Conservation (phyloP, 257 asterid genomes). For the Leonotis leonurus region DNA sequence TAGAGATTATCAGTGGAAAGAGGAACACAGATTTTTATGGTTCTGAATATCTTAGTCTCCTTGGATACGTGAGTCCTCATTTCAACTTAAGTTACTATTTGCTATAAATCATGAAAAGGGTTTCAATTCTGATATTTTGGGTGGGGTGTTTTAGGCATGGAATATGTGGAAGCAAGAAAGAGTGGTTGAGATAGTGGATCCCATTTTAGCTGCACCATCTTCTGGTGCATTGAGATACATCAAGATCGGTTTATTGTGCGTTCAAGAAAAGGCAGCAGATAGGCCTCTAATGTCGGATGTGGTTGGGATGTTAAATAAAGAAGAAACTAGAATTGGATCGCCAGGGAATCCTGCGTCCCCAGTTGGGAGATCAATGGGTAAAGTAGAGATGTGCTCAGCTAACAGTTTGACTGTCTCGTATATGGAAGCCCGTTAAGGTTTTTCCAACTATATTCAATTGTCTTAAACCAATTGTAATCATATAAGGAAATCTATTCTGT, state of each 20-base stretch:
- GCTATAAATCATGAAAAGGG: not conserved
- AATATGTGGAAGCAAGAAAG: not conserved
- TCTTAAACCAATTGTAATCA: not conserved
- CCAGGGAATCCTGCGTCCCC: not conserved
- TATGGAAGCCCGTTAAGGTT: slow-evolving; percentile 9
- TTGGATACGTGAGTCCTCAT: slow-evolving; percentile 21
- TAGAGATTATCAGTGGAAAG: slow-evolving; percentile 25
- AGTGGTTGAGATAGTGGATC: not conserved
- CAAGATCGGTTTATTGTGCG: not conserved
- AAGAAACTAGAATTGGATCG: not conserved
- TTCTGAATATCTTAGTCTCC: slow-evolving; percentile 17
- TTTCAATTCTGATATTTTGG: not conserved
- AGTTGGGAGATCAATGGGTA: not conserved
- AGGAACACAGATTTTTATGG: slow-evolving; percentile 17
- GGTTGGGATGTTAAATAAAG: not conserved
- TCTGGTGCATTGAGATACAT: not conserved
- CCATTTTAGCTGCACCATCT: not conserved
- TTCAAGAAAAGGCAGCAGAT: not conserved
- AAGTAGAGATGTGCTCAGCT: not conserved
- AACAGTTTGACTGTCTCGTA: slow-evolving; percentile 1
- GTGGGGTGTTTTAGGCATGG: not conserved
- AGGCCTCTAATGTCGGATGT: not conserved
- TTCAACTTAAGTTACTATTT: not conserved
- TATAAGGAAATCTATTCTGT: too few relatives aligned
- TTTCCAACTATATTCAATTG: not conserved